Percentiles rank a stretch among this genome's conserved stretches.
These are phyloP conservation scores for Anthracocystis setariae DNA, from an alignment of 1,284 basidiomycete genomes.

Conservation along the genomic window DNA sequence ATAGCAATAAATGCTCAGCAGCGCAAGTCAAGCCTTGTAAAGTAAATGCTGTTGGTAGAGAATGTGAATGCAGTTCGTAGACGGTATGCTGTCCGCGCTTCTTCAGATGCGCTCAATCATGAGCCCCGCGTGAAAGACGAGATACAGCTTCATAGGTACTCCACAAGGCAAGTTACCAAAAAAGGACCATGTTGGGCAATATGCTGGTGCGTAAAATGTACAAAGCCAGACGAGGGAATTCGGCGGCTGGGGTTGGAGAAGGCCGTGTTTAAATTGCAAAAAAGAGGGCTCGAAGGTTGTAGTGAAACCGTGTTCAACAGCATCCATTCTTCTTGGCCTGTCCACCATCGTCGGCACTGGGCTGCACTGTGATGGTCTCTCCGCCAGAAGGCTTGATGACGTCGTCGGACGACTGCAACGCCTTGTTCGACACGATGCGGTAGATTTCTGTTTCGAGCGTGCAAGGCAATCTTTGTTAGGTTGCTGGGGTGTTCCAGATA, in stretches of 20 bases:
- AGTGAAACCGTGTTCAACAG: constrained; percentile 52
- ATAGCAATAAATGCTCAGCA: too few species aligned
- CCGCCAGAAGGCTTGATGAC: constrained; percentile 67
- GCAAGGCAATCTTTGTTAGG: background rate
- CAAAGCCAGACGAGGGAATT: constrained; percentile 4
- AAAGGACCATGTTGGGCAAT: background rate
- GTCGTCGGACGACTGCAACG: constrained; percentile 66
- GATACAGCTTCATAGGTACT: too few species aligned
- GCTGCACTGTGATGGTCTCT: constrained; percentile 68
- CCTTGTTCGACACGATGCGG: constrained; percentile 68
- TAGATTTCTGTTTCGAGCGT: constrained; percentile 59
- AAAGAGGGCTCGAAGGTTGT: constrained; percentile 11
- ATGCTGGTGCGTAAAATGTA: constrained; percentile 11
- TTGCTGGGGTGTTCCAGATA: too few species aligned
- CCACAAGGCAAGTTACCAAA: background rate
- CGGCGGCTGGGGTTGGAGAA: background rate
- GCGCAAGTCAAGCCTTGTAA: too few species aligned
- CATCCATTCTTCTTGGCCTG: constrained; percentile 67
- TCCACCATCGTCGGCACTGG: constrained; percentile 65
- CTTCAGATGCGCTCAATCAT: too few species aligned
- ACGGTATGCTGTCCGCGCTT: too few species aligned
- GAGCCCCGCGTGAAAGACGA: too few species aligned
- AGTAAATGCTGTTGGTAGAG: too few species aligned
- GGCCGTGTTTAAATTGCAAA: background rate
- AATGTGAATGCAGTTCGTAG: too few species aligned